These are phyloP conservation scores for Nymphaea colorata DNA, from an alignment of 164 flowering plant genomes.

Conservation along the genomic window DNA sequence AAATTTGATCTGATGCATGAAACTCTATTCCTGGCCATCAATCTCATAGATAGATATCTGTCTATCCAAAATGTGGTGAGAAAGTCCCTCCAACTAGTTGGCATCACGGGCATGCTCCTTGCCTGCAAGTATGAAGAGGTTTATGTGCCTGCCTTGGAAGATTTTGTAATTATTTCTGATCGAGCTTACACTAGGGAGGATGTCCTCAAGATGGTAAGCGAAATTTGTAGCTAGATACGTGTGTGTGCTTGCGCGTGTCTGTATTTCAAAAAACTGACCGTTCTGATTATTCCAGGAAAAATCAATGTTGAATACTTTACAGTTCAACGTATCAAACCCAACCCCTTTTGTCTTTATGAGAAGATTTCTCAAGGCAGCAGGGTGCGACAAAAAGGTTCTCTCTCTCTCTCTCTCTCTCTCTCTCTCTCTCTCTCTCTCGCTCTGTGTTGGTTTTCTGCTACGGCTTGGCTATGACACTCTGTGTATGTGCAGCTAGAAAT, in stretches of 20 bases:
- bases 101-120: conserved; percentile 71
- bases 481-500: conserved; percentile 47
- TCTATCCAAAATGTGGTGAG: conserved; percentile 37
- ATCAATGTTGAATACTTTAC: conserved; percentile 48
- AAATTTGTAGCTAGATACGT: neutral
- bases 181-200: conserved; percentile 67
- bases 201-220: conserved; percentile 63
- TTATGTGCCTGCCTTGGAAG: conserved; percentile 60
- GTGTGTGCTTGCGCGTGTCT: neutral
- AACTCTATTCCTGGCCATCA: conserved; percentile 66
- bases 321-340: conserved; percentile 64
- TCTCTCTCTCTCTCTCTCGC: neutral
- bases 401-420: neutral
- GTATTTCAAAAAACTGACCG: neutral
- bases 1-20: conserved; percentile 79
- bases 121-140: conserved; percentile 91
- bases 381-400: conserved; percentile 45
- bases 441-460: neutral
- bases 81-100: conserved; percentile 77
- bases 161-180: conserved; percentile 61
- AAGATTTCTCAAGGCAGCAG: conserved; percentile 73
- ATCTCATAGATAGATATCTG: conserved; percentile 68
- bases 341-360: conserved; percentile 75
- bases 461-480: no score
- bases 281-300: conserved; percentile 44